phyloP scores from a whole-genome alignment of 1,284 basidiomycete genomes.

The Ganoderma leucocontextum region DNA sequence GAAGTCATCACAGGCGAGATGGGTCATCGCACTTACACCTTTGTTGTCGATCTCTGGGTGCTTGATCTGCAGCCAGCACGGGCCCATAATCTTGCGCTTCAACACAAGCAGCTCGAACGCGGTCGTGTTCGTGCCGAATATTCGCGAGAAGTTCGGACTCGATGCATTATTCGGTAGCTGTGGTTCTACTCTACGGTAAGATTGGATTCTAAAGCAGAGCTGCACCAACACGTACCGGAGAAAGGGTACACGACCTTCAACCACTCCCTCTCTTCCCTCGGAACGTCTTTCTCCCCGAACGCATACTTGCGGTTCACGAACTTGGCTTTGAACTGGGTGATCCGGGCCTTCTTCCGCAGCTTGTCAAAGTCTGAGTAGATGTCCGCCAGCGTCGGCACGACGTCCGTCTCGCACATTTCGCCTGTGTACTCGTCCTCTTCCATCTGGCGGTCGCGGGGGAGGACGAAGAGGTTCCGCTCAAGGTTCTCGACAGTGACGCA shows the following conservation, averaged over 20 bases:
- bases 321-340: constrained; percentile 84
- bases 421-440: constrained; percentile 67
- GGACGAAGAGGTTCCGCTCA: constrained; percentile 93
- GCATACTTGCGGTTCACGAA: constrained; percentile 94
- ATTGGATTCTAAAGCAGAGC: neutral
- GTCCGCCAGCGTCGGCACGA: constrained; percentile 72
- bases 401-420: constrained; percentile 76
- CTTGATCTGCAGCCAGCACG: constrained; percentile 94
- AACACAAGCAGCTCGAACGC: constrained; percentile 96
- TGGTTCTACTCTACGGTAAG: constrained; percentile 50
- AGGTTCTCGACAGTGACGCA: constrained; percentile 89
- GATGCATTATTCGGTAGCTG: constrained; percentile 76
- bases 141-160: constrained; percentile 86
- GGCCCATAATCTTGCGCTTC: constrained; percentile 98
- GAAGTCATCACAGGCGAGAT: constrained; percentile 12
- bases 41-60: constrained; percentile 77
- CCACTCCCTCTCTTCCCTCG: constrained; percentile 86
- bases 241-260: constrained; percentile 93
- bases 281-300: constrained; percentile 89
- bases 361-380: constrained; percentile 89
- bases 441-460: constrained; percentile 77
- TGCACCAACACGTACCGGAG: constrained; percentile 60
- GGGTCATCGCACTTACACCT: constrained; percentile 62
- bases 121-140: constrained; percentile 93
- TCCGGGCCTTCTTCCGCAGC: constrained; percentile 76